Conservation (phyloP, 768 basidiomycete genomes). For the Coprinopsis strossmayeri region DNA sequence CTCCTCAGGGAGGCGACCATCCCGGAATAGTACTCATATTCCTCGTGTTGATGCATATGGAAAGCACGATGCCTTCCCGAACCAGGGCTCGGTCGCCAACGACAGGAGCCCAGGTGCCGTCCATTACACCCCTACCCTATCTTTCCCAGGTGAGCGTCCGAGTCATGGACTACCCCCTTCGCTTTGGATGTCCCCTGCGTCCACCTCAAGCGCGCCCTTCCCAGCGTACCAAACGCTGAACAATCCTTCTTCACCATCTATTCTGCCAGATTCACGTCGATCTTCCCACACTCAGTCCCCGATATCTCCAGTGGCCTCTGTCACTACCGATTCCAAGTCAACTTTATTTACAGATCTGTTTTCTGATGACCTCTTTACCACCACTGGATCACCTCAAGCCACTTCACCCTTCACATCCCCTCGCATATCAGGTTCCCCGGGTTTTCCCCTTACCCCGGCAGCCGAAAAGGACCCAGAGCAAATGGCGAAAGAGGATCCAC, state of each 20-base stretch:
- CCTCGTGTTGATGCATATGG: not conserved
- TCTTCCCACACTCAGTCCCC: constrained; percentile 33
- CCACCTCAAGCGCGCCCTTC: constrained; percentile 39
- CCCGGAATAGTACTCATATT: constrained; percentile 1
- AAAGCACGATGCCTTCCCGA: not conserved
- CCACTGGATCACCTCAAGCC: constrained; percentile 32
- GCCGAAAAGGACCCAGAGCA: constrained; percentile 53
- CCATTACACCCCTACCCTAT: constrained; percentile 17
- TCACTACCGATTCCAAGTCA: constrained; percentile 50
- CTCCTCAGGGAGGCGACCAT: not conserved
- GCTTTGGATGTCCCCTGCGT: constrained; percentile 77
- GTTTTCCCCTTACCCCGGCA: constrained; percentile 37
- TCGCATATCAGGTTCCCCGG: constrained; percentile 40
- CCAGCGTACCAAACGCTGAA: constrained; percentile 33
- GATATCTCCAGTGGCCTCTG: constrained; percentile 34
- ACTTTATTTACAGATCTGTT: constrained; percentile 66
- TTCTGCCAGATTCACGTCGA: constrained; percentile 29
- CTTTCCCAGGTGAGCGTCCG: constrained; percentile 41
- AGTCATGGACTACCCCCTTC: constrained; percentile 61
- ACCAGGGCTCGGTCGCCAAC: not conserved
- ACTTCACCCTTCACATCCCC: constrained; percentile 61
- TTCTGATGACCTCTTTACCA: constrained; percentile 57
- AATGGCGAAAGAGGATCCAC: constrained; percentile 78
- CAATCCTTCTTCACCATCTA: constrained; percentile 24
- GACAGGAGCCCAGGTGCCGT: constrained; percentile 6